Percentiles rank a stretch among this genome's conserved stretches.
phyloP scores from a whole-genome alignment of 1,139 yeast genomes.

The Magnusiomyces paraingens region DNA sequence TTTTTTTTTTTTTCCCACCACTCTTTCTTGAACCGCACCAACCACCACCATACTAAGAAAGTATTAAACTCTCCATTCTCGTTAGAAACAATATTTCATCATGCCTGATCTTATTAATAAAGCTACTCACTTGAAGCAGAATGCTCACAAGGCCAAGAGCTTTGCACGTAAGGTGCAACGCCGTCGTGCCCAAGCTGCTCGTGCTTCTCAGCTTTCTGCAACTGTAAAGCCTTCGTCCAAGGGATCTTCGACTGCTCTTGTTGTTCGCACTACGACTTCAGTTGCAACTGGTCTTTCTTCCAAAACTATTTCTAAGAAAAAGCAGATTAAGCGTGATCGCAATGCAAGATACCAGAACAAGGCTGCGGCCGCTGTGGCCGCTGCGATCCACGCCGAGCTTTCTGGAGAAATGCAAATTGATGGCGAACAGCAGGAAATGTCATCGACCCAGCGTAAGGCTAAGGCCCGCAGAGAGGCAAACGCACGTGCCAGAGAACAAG shows the following conservation, averaged over 20 bases:
- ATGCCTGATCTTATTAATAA: constrained; percentile 7
- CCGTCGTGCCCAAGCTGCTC: background rate
- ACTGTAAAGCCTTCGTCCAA: background rate
- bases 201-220: background rate
- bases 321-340: constrained; percentile 3
- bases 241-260: constrained; percentile 3
- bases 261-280: constrained; percentile 4
- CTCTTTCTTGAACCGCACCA: too few relatives aligned
- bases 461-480: constrained; percentile 22
- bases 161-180: constrained; percentile 3
- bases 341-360: constrained; percentile 1
- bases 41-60: too few relatives aligned
- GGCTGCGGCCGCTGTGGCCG: constrained; percentile 1
- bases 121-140: constrained; percentile 4
- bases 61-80: too few relatives aligned
- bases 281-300: constrained; percentile 3
- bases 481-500: constrained; percentile 22
- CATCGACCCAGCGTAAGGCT: constrained; percentile 30
- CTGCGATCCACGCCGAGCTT: constrained; percentile 1
- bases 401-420: constrained; percentile 14
- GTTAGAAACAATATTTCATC: too few relatives aligned
- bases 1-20: too few relatives aligned
- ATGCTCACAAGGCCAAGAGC: constrained; percentile 7
- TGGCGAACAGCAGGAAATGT: constrained; percentile 22
- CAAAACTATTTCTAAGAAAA: constrained; percentile 3